phyloP scores from a whole-genome alignment of 768 basidiomycete genomes.

The Hericium rajendrae region DNA sequence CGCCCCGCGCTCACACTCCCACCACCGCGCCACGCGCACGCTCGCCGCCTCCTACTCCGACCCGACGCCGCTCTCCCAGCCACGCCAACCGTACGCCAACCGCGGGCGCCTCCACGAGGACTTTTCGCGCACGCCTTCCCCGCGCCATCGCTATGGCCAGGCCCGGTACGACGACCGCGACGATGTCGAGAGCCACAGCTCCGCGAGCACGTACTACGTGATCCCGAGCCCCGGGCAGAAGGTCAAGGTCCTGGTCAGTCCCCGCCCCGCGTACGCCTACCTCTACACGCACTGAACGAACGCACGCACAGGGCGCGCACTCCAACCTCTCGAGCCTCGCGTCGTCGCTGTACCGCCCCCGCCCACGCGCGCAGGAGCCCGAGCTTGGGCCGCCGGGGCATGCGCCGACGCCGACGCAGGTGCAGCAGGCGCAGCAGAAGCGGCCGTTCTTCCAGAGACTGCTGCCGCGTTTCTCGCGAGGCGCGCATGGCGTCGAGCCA shows the following conservation, averaged over 20 bases:
- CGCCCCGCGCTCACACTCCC: not conserved
- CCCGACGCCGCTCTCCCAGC: conserved; percentile 7
- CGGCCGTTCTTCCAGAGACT: conserved; percentile 12
- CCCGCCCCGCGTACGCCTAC: not conserved
- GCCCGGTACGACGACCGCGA: conserved; percentile 12
- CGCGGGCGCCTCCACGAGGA: conserved; percentile 8
- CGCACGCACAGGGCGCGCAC: conserved; percentile 1
- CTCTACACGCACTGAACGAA: not conserved
- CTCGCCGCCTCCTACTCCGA: conserved; percentile 12
- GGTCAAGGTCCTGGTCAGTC: conserved; percentile 65
- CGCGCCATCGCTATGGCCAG: not conserved
- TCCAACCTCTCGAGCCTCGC: conserved; percentile 8
- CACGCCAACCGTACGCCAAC: not conserved
- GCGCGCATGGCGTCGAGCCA: not conserved
- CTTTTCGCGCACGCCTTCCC: conserved; percentile 13
- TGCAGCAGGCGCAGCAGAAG: conserved; percentile 3
- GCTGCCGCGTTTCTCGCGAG: conserved; percentile 7
- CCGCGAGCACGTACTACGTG: conserved; percentile 69
- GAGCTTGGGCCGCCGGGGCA: not conserved
- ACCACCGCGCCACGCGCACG: not conserved
- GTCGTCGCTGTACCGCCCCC: conserved; percentile 7
- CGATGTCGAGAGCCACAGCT: conserved; percentile 38
- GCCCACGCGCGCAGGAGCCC: not conserved
- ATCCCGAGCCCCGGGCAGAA: conserved; percentile 65
- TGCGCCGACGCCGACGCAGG: conserved; percentile 1